phyloP scores from a whole-genome alignment of 108 stramenopile genomes.

The Cyclotella sp. region DNA sequence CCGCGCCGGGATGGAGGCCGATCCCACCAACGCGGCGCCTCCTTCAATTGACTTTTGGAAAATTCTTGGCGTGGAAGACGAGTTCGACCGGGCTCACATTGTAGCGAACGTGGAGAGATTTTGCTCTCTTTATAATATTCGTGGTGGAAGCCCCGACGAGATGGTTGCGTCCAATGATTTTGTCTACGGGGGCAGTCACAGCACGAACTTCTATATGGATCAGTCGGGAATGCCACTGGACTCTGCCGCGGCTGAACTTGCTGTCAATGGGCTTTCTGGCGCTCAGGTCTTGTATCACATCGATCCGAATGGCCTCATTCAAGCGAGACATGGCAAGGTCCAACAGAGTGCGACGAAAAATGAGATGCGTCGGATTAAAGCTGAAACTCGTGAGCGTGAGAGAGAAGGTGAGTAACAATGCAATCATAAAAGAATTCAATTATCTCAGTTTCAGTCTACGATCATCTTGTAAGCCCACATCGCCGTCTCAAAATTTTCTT shows the following conservation, averaged over 20 bases:
- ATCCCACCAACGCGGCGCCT: not conserved
- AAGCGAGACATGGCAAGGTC: not conserved
- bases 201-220: conserved; percentile 1
- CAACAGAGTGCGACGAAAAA: conserved; percentile 21
- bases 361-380: conserved; percentile 59
- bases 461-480: too few relatives aligned
- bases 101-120: conserved; percentile 80
- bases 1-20: conserved; percentile 5
- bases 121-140: conserved; percentile 72
- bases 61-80: conserved; percentile 72
- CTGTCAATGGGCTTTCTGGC: conserved; percentile 10
- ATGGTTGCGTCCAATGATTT: not conserved
- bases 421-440: not conserved
- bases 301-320: conserved; percentile 8
- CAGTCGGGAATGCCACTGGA: conserved; percentile 17
- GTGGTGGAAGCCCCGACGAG: conserved; percentile 38
- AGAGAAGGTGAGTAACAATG: conserved; percentile 46
- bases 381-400: conserved; percentile 67
- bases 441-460: not conserved
- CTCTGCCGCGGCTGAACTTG: conserved; percentile 36
- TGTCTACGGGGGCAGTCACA: conserved; percentile 1
- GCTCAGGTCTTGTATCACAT: conserved; percentile 21
- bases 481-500: not conserved
- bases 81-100: conserved; percentile 80
- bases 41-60: conserved; percentile 69